A percentile compares a stretch with the other conserved stretches of the same genome.
Evolutionary conservation across 129 eudicot species (phyloP).

Genomic region (Helianthus tuberosus): DNA sequence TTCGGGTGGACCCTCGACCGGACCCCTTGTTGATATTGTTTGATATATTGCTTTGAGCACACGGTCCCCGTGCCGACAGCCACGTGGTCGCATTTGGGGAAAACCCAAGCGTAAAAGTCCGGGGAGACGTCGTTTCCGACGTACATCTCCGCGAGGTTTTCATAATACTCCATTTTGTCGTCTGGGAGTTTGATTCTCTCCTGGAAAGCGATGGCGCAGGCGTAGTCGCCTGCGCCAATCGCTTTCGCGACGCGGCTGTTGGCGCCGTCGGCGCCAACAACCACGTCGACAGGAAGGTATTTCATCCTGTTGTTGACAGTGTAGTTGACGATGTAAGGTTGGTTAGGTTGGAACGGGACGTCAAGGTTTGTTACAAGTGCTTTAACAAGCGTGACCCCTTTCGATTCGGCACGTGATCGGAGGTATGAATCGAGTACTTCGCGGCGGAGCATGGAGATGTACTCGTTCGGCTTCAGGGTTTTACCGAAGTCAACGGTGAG

Average conservation of each 20-base stretch:
- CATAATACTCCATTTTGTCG: slow-evolving; percentile 78
- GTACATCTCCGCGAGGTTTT: slow-evolving; percentile 87
- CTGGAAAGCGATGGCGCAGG: slow-evolving; percentile 91
- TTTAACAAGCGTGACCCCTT: slow-evolving; percentile 68
- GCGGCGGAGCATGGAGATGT: slow-evolving; percentile 92
- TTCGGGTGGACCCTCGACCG: slow-evolving; percentile 67
- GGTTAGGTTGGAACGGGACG: slow-evolving; percentile 38
- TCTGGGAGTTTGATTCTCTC: slow-evolving; percentile 79
- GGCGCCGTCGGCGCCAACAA: slow-evolving; percentile 96
- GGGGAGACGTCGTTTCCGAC: slow-evolving; percentile 96
- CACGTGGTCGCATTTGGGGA: slow-evolving; percentile 92
- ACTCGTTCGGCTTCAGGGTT: slow-evolving; percentile 85
- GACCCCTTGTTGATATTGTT: slow-evolving; percentile 69
- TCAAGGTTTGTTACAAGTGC: slow-evolving; percentile 79
- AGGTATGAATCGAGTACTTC: slow-evolving; percentile 88
- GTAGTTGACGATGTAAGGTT: slow-evolving; percentile 66
- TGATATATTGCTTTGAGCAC: slow-evolving; percentile 69
- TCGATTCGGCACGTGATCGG: slow-evolving; percentile 57
- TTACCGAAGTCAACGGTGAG: slow-evolving; percentile 96
- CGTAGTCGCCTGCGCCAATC: slow-evolving; percentile 80
- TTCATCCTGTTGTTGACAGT: slow-evolving; percentile 46
- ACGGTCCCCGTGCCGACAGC: slow-evolving; percentile 98
- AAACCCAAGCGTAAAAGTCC: slow-evolving; percentile 95
- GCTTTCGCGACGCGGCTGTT: slow-evolving; percentile 88
- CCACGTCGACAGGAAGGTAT: slow-evolving; percentile 76